A percentile compares a stretch with the other conserved stretches of the same genome.
These are phyloP conservation scores for Saccharum officinarum DNA, from an alignment of 176 grass and related monocot species.

Conservation along the genomic window DNA sequence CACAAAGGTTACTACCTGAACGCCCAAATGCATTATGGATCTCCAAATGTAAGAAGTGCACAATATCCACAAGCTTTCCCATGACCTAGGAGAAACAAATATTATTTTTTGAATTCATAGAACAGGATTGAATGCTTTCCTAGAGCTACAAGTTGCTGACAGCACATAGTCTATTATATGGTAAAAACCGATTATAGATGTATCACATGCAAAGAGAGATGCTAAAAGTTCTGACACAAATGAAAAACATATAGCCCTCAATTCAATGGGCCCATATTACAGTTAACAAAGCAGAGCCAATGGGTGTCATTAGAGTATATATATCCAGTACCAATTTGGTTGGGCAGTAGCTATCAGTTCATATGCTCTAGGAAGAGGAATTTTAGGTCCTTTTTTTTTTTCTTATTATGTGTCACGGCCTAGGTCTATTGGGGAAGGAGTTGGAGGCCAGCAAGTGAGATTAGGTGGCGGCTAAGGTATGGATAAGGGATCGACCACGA, in stretches of 20 bases:
- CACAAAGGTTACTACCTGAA: constrained; percentile 64
- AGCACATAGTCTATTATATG: background rate
- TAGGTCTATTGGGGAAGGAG: background rate
- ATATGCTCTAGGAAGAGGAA: background rate
- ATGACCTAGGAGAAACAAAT: constrained; percentile 68
- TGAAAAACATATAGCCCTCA: background rate
- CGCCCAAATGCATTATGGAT: constrained; percentile 73
- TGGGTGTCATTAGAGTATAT: background rate
- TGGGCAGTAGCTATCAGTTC: background rate
- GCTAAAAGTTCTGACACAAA: background rate
- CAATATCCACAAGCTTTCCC: constrained; percentile 95
- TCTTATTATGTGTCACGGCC: background rate
- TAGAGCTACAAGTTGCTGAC: constrained; percentile 14
- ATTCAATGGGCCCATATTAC: background rate
- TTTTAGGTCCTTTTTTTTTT: background rate
- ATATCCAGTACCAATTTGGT: background rate
- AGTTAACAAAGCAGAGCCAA: constrained; percentile 5
- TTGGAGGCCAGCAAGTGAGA: background rate
- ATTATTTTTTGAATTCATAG: constrained; percentile 18
- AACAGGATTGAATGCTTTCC: constrained; percentile 8
- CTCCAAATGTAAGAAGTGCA: constrained; percentile 94
- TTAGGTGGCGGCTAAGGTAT: background rate
- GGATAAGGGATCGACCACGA: background rate
- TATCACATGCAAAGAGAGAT: background rate
- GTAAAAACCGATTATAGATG: background rate